These are phyloP conservation scores for Lavandula angustifolia DNA, from an alignment of 257 asterid species.

Conservation along the genomic window DNA sequence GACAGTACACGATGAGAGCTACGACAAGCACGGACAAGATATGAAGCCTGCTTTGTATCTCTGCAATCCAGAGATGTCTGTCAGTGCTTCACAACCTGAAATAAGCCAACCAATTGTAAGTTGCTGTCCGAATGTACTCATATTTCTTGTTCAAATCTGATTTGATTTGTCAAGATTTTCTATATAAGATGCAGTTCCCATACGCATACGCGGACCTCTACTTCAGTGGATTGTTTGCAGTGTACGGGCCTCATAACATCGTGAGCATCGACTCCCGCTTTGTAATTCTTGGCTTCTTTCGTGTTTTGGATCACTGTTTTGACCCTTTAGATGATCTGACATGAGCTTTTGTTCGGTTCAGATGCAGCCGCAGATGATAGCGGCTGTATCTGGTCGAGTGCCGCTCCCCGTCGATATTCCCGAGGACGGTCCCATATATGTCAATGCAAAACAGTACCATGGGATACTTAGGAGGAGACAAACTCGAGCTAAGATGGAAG, in stretches of 20 bases:
- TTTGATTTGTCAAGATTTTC: conserved; percentile 22
- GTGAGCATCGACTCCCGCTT: conserved; percentile 41
- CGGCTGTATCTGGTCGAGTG: conserved; percentile 59
- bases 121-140: conserved; percentile 1
- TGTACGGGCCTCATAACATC: conserved; percentile 73
- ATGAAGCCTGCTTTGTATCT: conserved; percentile 49
- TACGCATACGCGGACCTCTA: conserved; percentile 69
- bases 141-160: conserved; percentile 1
- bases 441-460: conserved; percentile 89
- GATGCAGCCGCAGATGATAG: conserved; percentile 68
- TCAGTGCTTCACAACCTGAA: conserved; percentile 52
- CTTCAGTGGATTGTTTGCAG: conserved; percentile 55
- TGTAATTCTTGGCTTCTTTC: background rate
- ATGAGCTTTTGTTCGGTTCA: conserved; percentile 21
- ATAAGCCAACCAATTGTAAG: conserved; percentile 67
- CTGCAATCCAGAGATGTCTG: conserved; percentile 50
- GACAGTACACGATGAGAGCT: conserved; percentile 56
- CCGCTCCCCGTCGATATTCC: conserved; percentile 81
- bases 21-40: conserved; percentile 45
- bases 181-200: conserved; percentile 52
- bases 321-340: too few species aligned
- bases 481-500: conserved; percentile 92
- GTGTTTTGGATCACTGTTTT: too few species aligned
- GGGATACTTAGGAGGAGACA: conserved; percentile 90
- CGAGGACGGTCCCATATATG: conserved; percentile 89